Conservation (phyloP, 306 rosid genomes). For the Prunus mira region DNA sequence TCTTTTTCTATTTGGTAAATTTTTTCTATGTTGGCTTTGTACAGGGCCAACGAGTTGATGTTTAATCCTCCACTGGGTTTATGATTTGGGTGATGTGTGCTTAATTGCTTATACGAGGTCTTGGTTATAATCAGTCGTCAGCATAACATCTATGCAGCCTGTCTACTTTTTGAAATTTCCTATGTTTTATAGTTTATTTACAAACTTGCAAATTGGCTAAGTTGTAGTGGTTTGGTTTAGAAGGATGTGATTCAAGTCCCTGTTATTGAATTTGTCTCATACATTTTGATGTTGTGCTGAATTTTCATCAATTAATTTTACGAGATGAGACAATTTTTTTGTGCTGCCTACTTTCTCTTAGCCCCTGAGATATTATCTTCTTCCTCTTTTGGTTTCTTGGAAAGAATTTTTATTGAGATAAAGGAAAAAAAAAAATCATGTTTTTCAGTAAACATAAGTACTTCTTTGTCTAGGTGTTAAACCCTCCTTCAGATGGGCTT, state of each 20-base stretch:
- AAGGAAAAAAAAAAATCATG: too few species aligned
- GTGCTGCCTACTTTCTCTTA: neutral
- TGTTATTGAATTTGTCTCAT: neutral
- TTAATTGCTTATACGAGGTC: neutral
- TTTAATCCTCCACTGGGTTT: neutral
- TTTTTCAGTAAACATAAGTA: neutral
- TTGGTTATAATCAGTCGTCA: neutral
- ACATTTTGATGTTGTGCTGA: neutral
- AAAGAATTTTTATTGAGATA: neutral
- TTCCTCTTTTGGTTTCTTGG: neutral
- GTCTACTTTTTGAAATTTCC: neutral
- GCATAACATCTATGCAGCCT: neutral
- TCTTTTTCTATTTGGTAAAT: neutral
- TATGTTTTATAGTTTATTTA: neutral
- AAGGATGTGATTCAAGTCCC: neutral
- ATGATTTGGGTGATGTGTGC: neutral
- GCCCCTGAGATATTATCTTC: neutral
- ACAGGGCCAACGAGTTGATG: neutral
- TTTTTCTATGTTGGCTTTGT: neutral
- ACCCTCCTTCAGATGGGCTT: neutral
- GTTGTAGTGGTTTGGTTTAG: neutral
- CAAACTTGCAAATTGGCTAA: neutral
- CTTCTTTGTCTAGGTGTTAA: neutral
- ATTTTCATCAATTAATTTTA: neutral
- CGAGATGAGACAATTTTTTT: neutral